Conservation (phyloP, 352 stramenopile species). For the Phytophthora tubulina region DNA sequence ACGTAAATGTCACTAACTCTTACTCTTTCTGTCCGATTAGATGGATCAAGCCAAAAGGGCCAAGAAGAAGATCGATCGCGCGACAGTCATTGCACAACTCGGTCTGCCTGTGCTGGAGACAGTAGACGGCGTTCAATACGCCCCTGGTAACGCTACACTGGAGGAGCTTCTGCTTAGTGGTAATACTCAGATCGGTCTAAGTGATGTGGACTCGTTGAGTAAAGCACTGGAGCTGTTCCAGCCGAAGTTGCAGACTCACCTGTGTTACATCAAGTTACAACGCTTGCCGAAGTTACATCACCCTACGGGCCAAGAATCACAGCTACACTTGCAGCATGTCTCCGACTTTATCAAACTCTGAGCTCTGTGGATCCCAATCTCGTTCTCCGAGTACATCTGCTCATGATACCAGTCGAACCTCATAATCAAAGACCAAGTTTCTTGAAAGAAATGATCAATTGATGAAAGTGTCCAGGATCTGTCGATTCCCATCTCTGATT, state of each 20-base stretch:
- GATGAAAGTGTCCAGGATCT: no score
- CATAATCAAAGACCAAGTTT: no score
- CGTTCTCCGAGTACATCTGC: no score
- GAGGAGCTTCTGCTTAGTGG: constrained; percentile 75
- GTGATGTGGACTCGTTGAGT: constrained; percentile 51
- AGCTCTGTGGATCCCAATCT: not conserved
- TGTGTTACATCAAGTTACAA: constrained; percentile 76
- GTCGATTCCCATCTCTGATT: no score
- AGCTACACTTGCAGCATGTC: constrained; percentile 22
- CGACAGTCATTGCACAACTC: constrained; percentile 57
- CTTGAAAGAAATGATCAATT: no score
- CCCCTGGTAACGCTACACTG: constrained; percentile 62
- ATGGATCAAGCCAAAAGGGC: constrained; percentile 84
- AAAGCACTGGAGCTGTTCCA: constrained; percentile 49
- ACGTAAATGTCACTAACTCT: not conserved
- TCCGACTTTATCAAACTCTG: constrained; percentile 47
- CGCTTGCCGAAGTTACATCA: constrained; percentile 45
- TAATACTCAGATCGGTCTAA: constrained; percentile 53
- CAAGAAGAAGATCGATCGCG: constrained; percentile 83
- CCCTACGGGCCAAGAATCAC: constrained; percentile 16
- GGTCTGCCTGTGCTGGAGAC: constrained; percentile 68
- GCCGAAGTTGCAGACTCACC: constrained; percentile 54
- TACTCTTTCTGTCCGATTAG: constrained; percentile 16
- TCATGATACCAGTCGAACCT: no score
- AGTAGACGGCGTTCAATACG: constrained; percentile 64